Evolutionary conservation across 768 basidiomycete genomes (phyloP).

Genomic region (Mycena galericulata): DNA sequence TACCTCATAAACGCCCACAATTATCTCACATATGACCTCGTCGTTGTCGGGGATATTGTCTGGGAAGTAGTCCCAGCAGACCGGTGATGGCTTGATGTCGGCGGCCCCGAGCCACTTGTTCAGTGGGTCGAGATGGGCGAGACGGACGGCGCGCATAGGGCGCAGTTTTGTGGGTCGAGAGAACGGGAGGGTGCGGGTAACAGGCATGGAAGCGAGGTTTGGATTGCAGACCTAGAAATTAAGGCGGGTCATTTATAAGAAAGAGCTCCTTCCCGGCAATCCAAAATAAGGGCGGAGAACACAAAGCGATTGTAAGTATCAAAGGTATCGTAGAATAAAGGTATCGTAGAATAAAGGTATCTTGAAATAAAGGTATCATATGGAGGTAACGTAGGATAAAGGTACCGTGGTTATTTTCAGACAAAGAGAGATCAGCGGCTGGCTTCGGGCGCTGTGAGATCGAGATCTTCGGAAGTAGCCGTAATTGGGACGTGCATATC

Average conservation of each 20-base stretch:
- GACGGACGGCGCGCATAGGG: background rate
- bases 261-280: background rate
- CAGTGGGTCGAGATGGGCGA: background rate
- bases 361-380: background rate
- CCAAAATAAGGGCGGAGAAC: background rate
- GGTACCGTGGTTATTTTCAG: background rate
- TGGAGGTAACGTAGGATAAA: background rate
- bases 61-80: background rate
- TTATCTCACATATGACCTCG: background rate
- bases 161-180: background rate
- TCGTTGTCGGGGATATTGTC: background rate
- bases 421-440: too few species aligned
- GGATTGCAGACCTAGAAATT: background rate
- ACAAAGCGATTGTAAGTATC: background rate
- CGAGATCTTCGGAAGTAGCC: too few species aligned
- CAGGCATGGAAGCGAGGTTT: background rate
- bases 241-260: background rate
- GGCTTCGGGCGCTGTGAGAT: too few species aligned
- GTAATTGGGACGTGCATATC: too few species aligned
- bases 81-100: background rate
- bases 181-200: background rate
- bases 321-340: background rate
- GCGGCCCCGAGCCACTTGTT: background rate
- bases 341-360: background rate
- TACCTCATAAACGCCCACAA: background rate